phyloP scores from a whole-genome alignment of 768 basidiomycete species.

The Omphalotus guepiniiformis region DNA sequence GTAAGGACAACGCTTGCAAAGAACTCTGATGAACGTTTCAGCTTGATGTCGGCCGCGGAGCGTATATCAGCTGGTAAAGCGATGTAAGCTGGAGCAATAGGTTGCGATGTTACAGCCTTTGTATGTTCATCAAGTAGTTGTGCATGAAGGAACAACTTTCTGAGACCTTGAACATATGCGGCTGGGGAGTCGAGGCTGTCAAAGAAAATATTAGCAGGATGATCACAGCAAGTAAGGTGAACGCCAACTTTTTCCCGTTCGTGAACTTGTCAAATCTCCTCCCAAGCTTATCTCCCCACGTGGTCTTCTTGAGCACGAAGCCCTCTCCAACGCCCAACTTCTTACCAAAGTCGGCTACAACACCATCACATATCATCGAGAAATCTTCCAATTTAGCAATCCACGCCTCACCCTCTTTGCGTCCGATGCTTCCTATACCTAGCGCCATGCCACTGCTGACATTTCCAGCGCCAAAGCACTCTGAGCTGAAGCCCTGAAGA shows the following conservation, averaged over 20 bases:
- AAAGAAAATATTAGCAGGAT: slow-evolving; percentile 3
- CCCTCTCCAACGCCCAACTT: slow-evolving; percentile 89
- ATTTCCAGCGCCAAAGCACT: slow-evolving; percentile 75
- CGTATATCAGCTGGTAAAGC: slow-evolving; percentile 65
- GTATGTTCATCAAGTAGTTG: slow-evolving; percentile 89
- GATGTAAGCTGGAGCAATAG: slow-evolving; percentile 68
- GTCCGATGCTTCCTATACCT: slow-evolving; percentile 72
- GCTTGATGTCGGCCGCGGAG: slow-evolving; percentile 60
- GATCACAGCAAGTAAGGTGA: not conserved
- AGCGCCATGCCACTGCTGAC: slow-evolving; percentile 69
- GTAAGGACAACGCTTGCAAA: slow-evolving; percentile 85
- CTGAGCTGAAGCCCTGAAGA: slow-evolving; percentile 64
- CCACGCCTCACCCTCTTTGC: slow-evolving; percentile 80
- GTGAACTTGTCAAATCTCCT: slow-evolving; percentile 81
- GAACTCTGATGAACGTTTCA: slow-evolving; percentile 85
- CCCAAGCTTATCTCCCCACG: slow-evolving; percentile 72
- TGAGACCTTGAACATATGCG: slow-evolving; percentile 73
- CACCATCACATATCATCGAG: slow-evolving; percentile 70
- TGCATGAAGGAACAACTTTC: slow-evolving; percentile 64
- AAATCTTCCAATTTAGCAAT: slow-evolving; percentile 76
- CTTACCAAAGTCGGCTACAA: slow-evolving; percentile 79
- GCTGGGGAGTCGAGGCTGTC: slow-evolving; percentile 84
- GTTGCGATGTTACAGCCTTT: slow-evolving; percentile 61
- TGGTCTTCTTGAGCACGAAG: slow-evolving; percentile 77
- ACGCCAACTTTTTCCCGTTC: slow-evolving; percentile 79